A percentile compares a stretch with the other conserved stretches of the same genome.
Evolutionary conservation across 176 grass and related monocot genomes (phyloP).

Genomic region (Thinopyrum elongatum): DNA sequence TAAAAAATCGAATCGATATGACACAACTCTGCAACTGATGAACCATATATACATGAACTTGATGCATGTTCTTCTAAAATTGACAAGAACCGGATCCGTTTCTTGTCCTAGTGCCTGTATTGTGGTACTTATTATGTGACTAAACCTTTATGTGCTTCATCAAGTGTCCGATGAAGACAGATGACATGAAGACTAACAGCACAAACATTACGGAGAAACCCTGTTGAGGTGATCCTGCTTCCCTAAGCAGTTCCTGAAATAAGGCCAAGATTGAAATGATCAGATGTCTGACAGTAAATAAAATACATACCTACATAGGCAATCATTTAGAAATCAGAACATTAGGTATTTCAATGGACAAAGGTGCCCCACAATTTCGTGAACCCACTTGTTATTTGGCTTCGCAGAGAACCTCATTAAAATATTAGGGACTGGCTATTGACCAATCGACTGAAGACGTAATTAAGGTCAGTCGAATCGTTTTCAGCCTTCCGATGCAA

Average conservation of each 20-base stretch:
- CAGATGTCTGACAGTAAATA: neutral
- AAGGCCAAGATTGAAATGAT: neutral
- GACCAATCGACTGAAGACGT: no score
- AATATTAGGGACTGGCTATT: no score
- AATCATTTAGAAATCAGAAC: neutral
- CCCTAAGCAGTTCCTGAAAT: slow-evolving; percentile 46
- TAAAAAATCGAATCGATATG: neutral
- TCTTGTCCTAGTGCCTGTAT: neutral
- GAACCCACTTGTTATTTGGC: no score
- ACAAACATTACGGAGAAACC: slow-evolving; percentile 65
- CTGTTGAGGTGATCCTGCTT: slow-evolving; percentile 29
- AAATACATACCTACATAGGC: neutral
- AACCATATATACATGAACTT: slow-evolving; percentile 5
- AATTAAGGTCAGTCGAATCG: no score
- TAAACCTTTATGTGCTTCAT: slow-evolving; percentile 52
- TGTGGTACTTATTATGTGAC: neutral
- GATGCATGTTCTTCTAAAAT: neutral
- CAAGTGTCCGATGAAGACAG: slow-evolving; percentile 59
- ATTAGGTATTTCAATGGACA: neutral
- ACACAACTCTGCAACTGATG: neutral
- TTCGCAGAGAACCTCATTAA: no score
- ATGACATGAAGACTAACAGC: slow-evolving; percentile 60
- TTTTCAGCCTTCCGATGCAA: no score
- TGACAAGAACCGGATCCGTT: neutral
- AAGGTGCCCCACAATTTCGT: no score